Base-by-base conservation (phyloP, 2,329 filamentous ascomycete species). In the Cladophialophora immunda region DNA sequence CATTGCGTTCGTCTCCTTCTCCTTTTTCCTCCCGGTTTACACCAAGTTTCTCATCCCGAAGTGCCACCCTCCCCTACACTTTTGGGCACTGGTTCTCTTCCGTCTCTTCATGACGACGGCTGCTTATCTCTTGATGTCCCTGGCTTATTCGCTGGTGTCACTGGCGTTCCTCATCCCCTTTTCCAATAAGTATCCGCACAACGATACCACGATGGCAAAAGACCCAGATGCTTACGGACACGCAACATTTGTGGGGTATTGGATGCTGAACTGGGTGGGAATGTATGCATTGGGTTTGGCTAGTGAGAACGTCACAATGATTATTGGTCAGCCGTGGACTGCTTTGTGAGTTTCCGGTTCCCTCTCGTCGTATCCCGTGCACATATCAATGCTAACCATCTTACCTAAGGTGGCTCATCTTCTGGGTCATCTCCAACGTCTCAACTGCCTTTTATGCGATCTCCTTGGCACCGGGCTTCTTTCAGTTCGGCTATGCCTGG, bases 391-490 rank as follows among this genome's bases (percentile, higher is more conserved):
- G 50, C 63, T 55, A 30, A 65, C 34, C 36, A 15, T 15, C 22
- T 38, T 13, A 19, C n/a, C 50, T n/a, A 9, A 68, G 58, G 0
- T 91, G 88, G 83, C 77, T 91, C 1, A 89, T 90, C 64, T 90
- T 89, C 72, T 89, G 87, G 87, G 86, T 90, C 50, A 88, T 90
- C 64, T 84, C 86, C 6, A 91, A 91, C 71, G 86, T 90, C 0
- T 79, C 82, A 0, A 89, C 86, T 0, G 78, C 82, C 0, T 89
- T 90, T 71, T 87, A 90, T 74, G 78, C 85, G 3, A 78, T 90
- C 52, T 85, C 87, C 29, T 78, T 90, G 27, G 83, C 85, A 1
- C 84, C 86, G 0, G 78, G 75, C 0, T 90, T 90, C 72, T 91
- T 87, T 73, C 74, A 76, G 2, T 90, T 86, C 85, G 87, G 86